Base-by-base conservation (phyloP, 768 basidiomycete species). In the Amanita thiersii region DNA sequence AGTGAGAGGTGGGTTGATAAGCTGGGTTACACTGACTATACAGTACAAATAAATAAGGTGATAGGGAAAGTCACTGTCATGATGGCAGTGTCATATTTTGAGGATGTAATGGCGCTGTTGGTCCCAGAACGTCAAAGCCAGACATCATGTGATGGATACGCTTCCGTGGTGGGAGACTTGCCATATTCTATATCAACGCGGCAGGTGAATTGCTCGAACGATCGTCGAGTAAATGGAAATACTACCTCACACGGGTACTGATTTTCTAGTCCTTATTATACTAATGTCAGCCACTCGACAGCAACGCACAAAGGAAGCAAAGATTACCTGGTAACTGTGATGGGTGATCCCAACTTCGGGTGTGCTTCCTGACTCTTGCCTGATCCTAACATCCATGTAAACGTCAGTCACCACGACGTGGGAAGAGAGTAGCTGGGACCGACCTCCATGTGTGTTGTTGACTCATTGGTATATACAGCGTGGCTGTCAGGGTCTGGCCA, bases 131-230 rank as follows among this genome's bases (percentile, higher is more conserved):
- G 55, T 79, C 73, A 50, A 73, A 77, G 11, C 66, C 66, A 36
- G 70, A 65, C 60, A 79, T 75, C 68, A 80, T 73, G 55, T 80
- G 78, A 57, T 81, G 80, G 15, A 72, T 61, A 41, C 80, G 74
- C 60, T 82, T 81, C 53, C 80, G 69, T 12, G 79, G 76, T 34
- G 72, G 73, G 31, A 78, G 53, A 30, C 64, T 65, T 45, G 73
- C 57, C 48, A 78, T 63, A 48, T 77, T 75, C 61, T 77, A 65
- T 36, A 62, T 47, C 40, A 48, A 48, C 40, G 49, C 30, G 48
- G 46, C 47, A 42, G 49, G 39, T 56, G 46, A 53, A 43, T 26
- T 11, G 11, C 15, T 18, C n/a, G n/a, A 28, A 28, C 26, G 28
- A 32, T 23, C 2, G 9, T 43, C 30, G 1, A 15, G 18, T 12